Base-by-base conservation (phyloP, 345 rosid genomes). In the Gossypium herbaceum region DNA sequence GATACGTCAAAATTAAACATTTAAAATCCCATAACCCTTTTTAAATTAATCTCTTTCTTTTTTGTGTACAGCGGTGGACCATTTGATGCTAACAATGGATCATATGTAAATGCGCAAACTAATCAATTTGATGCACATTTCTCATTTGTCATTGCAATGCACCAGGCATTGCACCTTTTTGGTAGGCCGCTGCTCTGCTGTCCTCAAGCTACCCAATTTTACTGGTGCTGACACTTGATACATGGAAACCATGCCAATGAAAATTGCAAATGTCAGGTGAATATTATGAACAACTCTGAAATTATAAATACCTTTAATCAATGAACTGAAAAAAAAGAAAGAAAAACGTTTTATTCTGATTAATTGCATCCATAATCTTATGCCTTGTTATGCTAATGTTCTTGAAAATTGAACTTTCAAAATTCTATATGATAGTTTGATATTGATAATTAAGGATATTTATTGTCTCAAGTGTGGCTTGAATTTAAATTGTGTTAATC, bases 401-500 rank as follows among this genome's bases (percentile, higher is more conserved):
- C 4, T 54, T 54, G 22, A 54, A 17, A 52, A 52, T 52, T n/a
- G 0, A 3, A 27, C 34, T 4, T 4, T 34, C 0, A 4, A 1
- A 34, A 34, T 4, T 0, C 6, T 4, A 34, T 34, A 4, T 0
- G 39, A 34, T 34, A 0, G 6, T 4, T 34, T 34, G 0, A 4
- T 34, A 4, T 34, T 34, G 0, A 4, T 34, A 4, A 1, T 4
- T 0, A 4, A 34, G 0, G 0, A 34, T 34, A 0, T 34, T 34
- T 0, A 34, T 0, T 4, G 6, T 0, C 6, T 0, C 1, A 4
- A 0, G 1, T 4, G 1, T 34, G 1, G 1, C 1, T 4, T 34
- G 0, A 3, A 0, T 4, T 34, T 0, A 4, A 34, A 0, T 34
- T 1, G 6, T 1, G 39, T 0, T 34, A 34, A 0, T 34, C 0